These are phyloP conservation scores for Colletotrichum australisinense DNA, from an alignment of 2,329 filamentous ascomycete genomes.

Conservation along the genomic window DNA sequence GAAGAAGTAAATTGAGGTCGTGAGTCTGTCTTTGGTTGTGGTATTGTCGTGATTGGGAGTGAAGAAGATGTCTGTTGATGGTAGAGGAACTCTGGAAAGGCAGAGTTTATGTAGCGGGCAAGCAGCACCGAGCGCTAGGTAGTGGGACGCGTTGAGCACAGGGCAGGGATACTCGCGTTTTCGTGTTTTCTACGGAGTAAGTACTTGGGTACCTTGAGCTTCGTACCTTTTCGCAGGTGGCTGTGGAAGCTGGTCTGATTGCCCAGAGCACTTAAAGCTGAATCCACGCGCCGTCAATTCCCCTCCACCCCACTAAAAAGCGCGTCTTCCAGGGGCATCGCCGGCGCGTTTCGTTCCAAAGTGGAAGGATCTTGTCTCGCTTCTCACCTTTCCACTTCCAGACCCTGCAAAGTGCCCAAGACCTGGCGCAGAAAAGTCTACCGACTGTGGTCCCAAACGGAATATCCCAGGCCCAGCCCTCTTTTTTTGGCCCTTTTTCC, in stretches of 20 bases:
- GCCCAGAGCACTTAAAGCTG: not conserved
- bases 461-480: constrained; percentile 26
- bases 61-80: constrained; percentile 13
- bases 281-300: constrained; percentile 14
- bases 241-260: not conserved
- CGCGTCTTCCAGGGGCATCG: constrained; percentile 26
- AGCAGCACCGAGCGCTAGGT: constrained; percentile 24
- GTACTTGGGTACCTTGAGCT: not conserved
- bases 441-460: not conserved
- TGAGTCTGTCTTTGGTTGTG: not conserved
- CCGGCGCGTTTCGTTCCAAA: constrained; percentile 28
- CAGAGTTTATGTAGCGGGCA: constrained; percentile 36
- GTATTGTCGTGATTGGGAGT: constrained; percentile 20
- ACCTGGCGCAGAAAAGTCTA: not conserved
- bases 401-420: constrained; percentile 11
- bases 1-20: constrained; percentile 25
- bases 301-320: constrained; percentile 20
- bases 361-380: constrained; percentile 17
- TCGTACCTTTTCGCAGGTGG: not conserved
- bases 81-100: constrained; percentile 1
- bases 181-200: constrained; percentile 17
- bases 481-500: constrained; percentile 7
- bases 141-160: constrained; percentile 28
- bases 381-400: constrained; percentile 22
- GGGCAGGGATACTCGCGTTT: constrained; percentile 29